Base-by-base conservation (phyloP, 306 rosid species). In the Styphnolobium japonicum region DNA sequence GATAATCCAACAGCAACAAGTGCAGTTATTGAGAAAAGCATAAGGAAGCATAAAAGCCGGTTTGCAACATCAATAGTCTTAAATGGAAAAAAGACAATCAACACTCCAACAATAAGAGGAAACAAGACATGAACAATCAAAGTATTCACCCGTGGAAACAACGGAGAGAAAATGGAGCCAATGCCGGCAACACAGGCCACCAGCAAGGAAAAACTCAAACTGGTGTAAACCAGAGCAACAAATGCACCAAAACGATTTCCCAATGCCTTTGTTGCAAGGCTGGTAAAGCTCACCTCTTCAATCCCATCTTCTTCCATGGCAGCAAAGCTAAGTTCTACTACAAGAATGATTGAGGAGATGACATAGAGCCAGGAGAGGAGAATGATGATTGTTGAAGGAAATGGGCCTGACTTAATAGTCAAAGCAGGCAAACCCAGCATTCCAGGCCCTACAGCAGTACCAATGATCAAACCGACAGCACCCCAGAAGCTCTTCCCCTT, bases 131-230 rank as follows among this genome's bases (percentile, higher is more conserved):
- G 80, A 7, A 83, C 68, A 63, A 82, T 0, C 7, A 78, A 52
- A 29, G 31, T 58, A 37, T 79, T 86, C 8, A 80, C 3, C 21
- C 29, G 6, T 3, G 87, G 83, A 62, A 87, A 75, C 72, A 70
- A 58, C 29, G 76, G 80, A 0, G 81, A 77, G 36, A 90, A 62
- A 5, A 90, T 73, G 3, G 92, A 80, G 22, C 89, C 91, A 56
- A 87, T 84, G 10, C 90, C 90, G 6, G 91, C 88, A 82, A 87
- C 85, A 62, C 90, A 90, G 0, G 92, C 90, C 22, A 87, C 92
- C 10, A 90, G 77, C 76, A 77, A 80, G 23, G 94, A 83, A 12
- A 90, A 90, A 69, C 83, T 80, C 75, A 82, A 51, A 53, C 62
- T 77, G 7, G 86, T 73, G 48, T 87, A 80, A 61, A 86, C 83